Evolutionary conservation across 2,329 filamentous ascomycete genomes (phyloP).

Genomic region (Stemphylium beticola): DNA sequence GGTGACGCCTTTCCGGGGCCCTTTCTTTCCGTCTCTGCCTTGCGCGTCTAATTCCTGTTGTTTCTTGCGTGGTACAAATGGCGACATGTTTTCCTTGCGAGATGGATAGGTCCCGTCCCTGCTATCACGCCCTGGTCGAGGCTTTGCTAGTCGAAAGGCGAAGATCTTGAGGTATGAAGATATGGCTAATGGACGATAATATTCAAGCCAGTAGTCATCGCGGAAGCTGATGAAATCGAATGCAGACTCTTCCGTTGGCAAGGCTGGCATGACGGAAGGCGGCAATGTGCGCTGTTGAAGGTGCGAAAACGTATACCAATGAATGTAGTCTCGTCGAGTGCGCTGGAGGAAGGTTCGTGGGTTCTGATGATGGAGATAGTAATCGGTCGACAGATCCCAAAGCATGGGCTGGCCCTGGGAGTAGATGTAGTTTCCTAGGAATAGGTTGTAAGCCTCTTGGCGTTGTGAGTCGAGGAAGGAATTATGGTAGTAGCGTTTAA

Average conservation of each 20-base stretch:
- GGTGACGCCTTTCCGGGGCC: constrained; percentile 69
- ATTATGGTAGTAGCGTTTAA: constrained; percentile 99
- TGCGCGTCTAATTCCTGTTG: constrained; percentile 54
- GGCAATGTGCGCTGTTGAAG: constrained; percentile 69
- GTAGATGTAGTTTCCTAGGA: constrained; percentile 95
- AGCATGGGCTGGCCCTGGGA: constrained; percentile 88
- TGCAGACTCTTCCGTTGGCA: constrained; percentile 18
- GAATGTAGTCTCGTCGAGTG: constrained; percentile 74
- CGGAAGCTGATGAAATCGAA: constrained; percentile 62
- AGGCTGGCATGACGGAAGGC: constrained; percentile 54
- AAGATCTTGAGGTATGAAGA: constrained; percentile 94
- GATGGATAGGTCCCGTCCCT: constrained; percentile 75
- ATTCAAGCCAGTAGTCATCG: constrained; percentile 97
- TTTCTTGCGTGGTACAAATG: constrained; percentile 75
- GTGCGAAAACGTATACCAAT: constrained; percentile 82
- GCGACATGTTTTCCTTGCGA: constrained; percentile 81
- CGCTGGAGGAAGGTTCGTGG: constrained; percentile 75
- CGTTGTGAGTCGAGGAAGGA: constrained; percentile 97
- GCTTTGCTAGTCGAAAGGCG: constrained; percentile 81
- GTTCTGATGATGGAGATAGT: constrained; percentile 91
- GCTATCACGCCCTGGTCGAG: constrained; percentile 81
- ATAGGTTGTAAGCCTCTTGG: constrained; percentile 97
- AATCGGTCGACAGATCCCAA: constrained; percentile 94
- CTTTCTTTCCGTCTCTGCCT: constrained; percentile 68
- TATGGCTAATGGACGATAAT: constrained; percentile 86